Conservation (phyloP, 768 basidiomycete species). For the Ephemerocybe angulata region DNA sequence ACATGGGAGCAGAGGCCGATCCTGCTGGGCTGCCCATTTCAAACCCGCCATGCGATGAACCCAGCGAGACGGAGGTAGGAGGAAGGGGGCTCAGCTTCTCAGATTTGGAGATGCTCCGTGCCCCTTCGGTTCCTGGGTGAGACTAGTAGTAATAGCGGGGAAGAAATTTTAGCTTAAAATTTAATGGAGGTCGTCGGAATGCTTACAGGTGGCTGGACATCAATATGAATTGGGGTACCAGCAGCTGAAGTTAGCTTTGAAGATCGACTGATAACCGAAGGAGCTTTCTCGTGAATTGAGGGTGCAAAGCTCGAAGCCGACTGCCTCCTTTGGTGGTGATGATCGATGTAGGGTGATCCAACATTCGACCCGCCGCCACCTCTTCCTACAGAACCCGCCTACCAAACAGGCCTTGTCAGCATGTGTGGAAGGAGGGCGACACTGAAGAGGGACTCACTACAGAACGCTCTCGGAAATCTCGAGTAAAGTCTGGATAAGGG, state of each 20-base stretch:
- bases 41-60: background rate
- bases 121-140: constrained; percentile 20
- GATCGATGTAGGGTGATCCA: background rate
- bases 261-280: background rate
- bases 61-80: constrained; percentile 6
- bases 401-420: background rate
- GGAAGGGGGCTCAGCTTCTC: constrained; percentile 6
- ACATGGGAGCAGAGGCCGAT: background rate
- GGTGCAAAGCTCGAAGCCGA: constrained; percentile 24
- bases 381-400: background rate
- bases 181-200: background rate
- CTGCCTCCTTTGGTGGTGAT: constrained; percentile 17
- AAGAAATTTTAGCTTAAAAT: background rate
- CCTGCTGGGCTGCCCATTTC: background rate
- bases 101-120: constrained; percentile 13
- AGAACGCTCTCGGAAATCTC: constrained; percentile 28
- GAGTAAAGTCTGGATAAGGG: constrained; percentile 27
- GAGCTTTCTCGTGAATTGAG: constrained; percentile 1
- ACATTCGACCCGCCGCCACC: background rate
- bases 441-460: constrained; percentile 26
- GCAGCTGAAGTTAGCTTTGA: constrained; percentile 17
- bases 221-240: constrained; percentile 28
- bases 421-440: background rate
- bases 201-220: constrained; percentile 34
- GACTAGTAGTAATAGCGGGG: constrained; percentile 13